A percentile compares a stretch with the other conserved stretches of the same genome.
These are phyloP conservation scores for Penicillium sp. DNA, from an alignment of 2,329 filamentous ascomycete species.

Conservation along the genomic window DNA sequence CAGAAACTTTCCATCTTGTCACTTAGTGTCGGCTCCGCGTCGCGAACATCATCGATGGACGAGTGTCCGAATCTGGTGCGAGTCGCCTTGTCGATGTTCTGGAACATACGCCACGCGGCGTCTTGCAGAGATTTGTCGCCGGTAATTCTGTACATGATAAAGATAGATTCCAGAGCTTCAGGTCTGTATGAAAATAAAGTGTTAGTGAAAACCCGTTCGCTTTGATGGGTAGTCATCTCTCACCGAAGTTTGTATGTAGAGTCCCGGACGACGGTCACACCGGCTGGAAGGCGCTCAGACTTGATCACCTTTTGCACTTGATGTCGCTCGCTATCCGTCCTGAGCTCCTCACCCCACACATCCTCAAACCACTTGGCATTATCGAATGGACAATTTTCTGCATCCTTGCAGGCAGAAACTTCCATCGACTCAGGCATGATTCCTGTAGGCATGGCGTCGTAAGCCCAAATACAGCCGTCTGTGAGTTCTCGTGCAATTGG, in stretches of 20 bases:
- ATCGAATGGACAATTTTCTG: constrained; percentile 56
- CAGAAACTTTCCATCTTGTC: constrained; percentile 53
- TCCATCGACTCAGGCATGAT: constrained; percentile 66
- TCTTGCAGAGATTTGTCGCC: constrained; percentile 55
- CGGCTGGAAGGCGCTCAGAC: constrained; percentile 29
- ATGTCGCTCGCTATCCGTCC: constrained; percentile 17
- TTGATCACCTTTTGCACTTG: constrained; percentile 27
- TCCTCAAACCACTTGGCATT: constrained; percentile 47
- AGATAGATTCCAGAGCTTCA: constrained; percentile 66
- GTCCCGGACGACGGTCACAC: constrained; percentile 32
- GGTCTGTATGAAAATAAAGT: constrained; percentile 37
- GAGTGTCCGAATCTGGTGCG: constrained; percentile 50
- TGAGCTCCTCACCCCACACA: constrained; percentile 25
- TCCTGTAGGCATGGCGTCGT: constrained; percentile 59
- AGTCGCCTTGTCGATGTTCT: constrained; percentile 49
- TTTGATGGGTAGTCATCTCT: background rate
- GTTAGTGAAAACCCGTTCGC: background rate
- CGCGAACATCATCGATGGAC: constrained; percentile 47
- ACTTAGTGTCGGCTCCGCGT: constrained; percentile 28
- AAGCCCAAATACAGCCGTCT: constrained; percentile 66
- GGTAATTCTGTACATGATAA: constrained; percentile 64
- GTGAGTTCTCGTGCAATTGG: constrained; percentile 60
- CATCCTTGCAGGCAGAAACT: constrained; percentile 54
- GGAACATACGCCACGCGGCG: constrained; percentile 56
- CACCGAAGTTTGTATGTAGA: constrained; percentile 38